phyloP scores from a whole-genome alignment of 306 rosid species.

The Glycyrrhiza uralensis region DNA sequence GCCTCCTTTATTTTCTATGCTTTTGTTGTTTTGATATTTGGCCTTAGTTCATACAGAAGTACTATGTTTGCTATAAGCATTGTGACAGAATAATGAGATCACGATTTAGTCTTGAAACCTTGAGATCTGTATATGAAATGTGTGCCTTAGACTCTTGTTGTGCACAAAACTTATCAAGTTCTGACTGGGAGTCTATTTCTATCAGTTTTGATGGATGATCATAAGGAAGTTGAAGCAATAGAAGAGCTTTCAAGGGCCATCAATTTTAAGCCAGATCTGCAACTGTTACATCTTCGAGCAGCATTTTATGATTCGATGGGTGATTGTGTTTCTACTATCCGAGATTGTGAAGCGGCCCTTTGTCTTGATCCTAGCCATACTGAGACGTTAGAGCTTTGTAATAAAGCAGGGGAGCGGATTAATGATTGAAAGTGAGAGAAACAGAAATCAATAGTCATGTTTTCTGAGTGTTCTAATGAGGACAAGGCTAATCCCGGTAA shows the following conservation, averaged over 20 bases:
- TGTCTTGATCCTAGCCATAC: conserved; percentile 73
- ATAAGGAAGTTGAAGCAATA: conserved; percentile 77
- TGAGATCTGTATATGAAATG: not conserved
- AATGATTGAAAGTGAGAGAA: conserved; percentile 42
- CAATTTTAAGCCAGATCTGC: conserved; percentile 70
- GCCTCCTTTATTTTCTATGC: not conserved
- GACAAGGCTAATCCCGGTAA: conserved; percentile 28
- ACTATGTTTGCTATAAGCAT: not conserved
- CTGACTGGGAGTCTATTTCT: conserved; percentile 37
- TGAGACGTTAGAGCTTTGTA: conserved; percentile 64
- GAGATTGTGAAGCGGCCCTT: conserved; percentile 84
- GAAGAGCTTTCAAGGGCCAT: conserved; percentile 72
- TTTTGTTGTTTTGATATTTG: not conserved
- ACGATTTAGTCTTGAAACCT: conserved; percentile 1
- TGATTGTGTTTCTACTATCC: conserved; percentile 51
- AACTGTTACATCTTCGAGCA: conserved; percentile 85
- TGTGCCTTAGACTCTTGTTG: not conserved
- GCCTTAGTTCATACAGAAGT: conserved; percentile 3
- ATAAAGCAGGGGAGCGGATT: conserved; percentile 41
- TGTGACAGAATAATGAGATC: not conserved
- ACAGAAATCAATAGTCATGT: not conserved
- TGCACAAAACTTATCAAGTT: conserved; percentile 4
- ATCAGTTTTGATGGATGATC: conserved; percentile 91
- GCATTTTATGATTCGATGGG: conserved; percentile 81
- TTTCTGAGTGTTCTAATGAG: conserved; percentile 21